Conservation (phyloP, 495 filamentous ascomycete genomes). For the Elasticomyces elasticus region DNA sequence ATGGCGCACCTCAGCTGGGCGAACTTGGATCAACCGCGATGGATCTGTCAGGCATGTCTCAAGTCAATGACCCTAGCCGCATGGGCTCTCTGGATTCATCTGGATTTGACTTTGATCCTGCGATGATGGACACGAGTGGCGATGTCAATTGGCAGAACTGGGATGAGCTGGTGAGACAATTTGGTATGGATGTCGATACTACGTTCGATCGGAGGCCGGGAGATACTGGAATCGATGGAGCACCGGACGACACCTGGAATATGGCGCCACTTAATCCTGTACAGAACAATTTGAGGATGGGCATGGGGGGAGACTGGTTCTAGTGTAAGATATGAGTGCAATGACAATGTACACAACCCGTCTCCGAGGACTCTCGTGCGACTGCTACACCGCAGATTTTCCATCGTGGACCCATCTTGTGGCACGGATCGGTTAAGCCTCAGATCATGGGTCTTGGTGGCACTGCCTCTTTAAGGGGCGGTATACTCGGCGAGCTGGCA, state of each 20-base stretch:
- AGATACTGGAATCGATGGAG: neutral
- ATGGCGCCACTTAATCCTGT: neutral
- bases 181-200: conserved; percentile 23
- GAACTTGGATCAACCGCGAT: neutral
- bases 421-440: no score
- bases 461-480: no score
- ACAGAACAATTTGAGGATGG: conserved; percentile 9
- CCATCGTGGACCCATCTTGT: no score
- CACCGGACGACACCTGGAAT: neutral
- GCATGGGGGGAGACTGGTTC: conserved; percentile 15
- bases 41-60: neutral
- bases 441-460: no score
- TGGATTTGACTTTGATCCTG: conserved; percentile 1
- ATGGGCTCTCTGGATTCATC: conserved; percentile 7
- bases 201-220: conserved; percentile 4
- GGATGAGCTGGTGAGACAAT: conserved; percentile 24
- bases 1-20: neutral
- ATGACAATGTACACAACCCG: neutral
- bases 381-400: no score
- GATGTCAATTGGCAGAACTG: conserved; percentile 23
- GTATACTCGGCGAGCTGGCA: no score
- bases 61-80: neutral
- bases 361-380: no score
- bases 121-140: conserved; percentile 5
- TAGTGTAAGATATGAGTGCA: neutral